Evolutionary conservation across 371 early-diverging fungal species (phyloP), one percentile per base, ranked within the genome.

Genomic region (Saksenaea oblongispora): DNA sequence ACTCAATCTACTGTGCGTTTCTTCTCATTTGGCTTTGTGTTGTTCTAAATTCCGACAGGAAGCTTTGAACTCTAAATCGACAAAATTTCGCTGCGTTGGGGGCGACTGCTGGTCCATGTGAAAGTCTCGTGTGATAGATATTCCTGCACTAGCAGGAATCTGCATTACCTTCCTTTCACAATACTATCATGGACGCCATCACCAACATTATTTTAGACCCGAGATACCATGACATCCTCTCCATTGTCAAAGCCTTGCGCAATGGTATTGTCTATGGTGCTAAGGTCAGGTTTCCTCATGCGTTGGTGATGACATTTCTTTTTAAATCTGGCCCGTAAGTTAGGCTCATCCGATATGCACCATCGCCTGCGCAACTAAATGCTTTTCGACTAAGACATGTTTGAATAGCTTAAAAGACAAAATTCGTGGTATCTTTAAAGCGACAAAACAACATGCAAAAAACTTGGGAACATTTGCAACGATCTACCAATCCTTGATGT

Each of bases 251-350:
- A 77, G 97, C 94, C 10, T 91, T 93, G 67, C 89, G 98, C 56
- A 98, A 96, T 75, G 98, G 98, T 64, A 85, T 94, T 53, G 97
- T 98, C 9, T 98, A 98, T 69, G 98, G 98, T 42, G 91, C 96
- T 37, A 96, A 97, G 76, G 90, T 98, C 55, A 83, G 98, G 47
- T 97, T 98, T 66, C 98, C 98, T 26, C 98, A 98, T 76, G 98
- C 98, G 11, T 78, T 98, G 0, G 97, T 98, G 62, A 98, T 98
- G 98, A 94, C 98, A 24, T 81, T 97, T 65, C 82, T 98, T 62
- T 98, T 98, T 82, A 88, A 97, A 34, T 75, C 82, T 28, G 95
- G 93, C 63, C 90, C 88, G 95, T 96, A 88, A 73, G 85, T 70
- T 5, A 11, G 31, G 41, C 15, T 44, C 47, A 17, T 31, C 36